These are phyloP conservation scores for Trichomonas gallinae DNA, from an alignment of 208 protist genomes.

Conservation along the genomic window DNA sequence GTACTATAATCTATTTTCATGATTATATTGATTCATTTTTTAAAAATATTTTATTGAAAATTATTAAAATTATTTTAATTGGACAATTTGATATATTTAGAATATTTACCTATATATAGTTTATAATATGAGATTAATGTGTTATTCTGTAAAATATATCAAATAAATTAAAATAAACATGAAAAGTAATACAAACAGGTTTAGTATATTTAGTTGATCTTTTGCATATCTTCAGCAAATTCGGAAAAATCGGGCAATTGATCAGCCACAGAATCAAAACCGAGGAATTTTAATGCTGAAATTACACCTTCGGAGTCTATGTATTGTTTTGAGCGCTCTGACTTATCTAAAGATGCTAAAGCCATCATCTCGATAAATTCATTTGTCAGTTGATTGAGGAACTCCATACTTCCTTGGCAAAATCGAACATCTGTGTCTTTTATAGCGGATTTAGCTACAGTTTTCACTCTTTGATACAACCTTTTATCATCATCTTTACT, in stretches of 20 bases:
- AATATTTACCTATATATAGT: too few species aligned
- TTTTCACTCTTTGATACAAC: background rate
- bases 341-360: background rate
- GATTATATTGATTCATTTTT: too few species aligned
- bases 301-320: background rate
- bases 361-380: background rate
- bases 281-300: background rate
- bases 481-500: background rate
- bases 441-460: background rate
- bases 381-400: background rate
- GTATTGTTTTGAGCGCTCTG: background rate
- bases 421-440: background rate
- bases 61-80: too few species aligned
- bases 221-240: conserved; percentile 4
- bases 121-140: too few species aligned
- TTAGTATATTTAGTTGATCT: background rate
- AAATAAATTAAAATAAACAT: too few species aligned
- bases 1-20: too few species aligned
- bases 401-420: background rate
- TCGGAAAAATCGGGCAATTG: background rate
- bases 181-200: too few species aligned
- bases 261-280: background rate
- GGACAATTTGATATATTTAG: too few species aligned
- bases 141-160: too few species aligned
- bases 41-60: too few species aligned